Percentiles rank a stretch among this genome's conserved stretches.
phyloP scores from a whole-genome alignment of 2,329 filamentous ascomycete species.

The Erysiphe pulchra region DNA sequence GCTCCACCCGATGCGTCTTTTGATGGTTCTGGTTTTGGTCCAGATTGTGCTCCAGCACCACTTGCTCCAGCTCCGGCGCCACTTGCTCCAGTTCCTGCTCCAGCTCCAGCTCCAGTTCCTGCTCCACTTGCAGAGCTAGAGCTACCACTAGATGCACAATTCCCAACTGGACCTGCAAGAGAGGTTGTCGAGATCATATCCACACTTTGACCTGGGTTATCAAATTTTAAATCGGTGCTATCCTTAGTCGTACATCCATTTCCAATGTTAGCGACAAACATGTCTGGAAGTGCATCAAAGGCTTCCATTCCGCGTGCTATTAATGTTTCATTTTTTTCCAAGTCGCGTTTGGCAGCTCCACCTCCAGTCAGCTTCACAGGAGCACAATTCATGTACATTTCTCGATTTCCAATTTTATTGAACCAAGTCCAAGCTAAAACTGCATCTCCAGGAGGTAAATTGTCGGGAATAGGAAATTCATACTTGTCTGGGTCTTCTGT shows the following conservation, averaged over 20 bases:
- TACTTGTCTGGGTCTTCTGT: conserved; percentile 28
- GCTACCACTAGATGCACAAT: conserved; percentile 4
- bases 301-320: conserved; percentile 19
- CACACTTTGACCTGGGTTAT: conserved; percentile 34
- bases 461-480: conserved; percentile 43
- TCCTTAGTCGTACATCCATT: conserved; percentile 29
- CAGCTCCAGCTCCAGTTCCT: conserved; percentile 3
- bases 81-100: neutral
- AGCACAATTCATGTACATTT: conserved; percentile 96
- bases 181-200: conserved; percentile 17
- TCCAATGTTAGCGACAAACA: conserved; percentile 49
- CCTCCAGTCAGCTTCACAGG: conserved; percentile 39
- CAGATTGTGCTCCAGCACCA: neutral
- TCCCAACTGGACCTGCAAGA: conserved; percentile 10
- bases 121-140: conserved; percentile 1
- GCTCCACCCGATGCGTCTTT: no score
- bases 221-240: conserved; percentile 34
- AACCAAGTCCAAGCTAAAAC: conserved; percentile 87
- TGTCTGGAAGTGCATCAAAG: conserved; percentile 38
- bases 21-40: neutral
- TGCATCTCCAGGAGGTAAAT: conserved; percentile 50
- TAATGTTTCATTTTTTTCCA: conserved; percentile 5
- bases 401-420: conserved; percentile 76
- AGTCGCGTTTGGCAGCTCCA: conserved; percentile 19
- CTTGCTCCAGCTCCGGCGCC: neutral